These are phyloP conservation scores for Solanum etuberosum DNA, from an alignment of 257 asterid species.

Conservation along the genomic window DNA sequence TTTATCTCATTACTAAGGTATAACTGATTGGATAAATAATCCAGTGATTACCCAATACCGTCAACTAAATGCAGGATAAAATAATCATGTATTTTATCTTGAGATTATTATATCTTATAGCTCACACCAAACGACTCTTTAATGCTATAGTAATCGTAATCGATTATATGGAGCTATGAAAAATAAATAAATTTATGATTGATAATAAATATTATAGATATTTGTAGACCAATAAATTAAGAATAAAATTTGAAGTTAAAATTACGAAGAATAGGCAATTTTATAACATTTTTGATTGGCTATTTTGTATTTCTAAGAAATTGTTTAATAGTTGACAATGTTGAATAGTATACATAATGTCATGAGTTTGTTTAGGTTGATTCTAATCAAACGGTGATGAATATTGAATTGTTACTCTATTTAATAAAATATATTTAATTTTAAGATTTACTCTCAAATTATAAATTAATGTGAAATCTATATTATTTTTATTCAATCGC, in stretches of 20 bases:
- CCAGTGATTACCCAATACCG: neutral
- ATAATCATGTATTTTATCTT: too few relatives aligned
- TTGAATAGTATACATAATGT: neutral
- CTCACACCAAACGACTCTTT: too few relatives aligned
- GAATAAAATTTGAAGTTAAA: neutral
- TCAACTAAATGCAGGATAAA: too few relatives aligned
- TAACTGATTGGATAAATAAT: too few relatives aligned
- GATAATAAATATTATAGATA: neutral
- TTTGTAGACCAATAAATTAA: neutral
- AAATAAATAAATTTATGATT: neutral
- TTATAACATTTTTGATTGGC: neutral
- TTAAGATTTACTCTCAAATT: neutral
- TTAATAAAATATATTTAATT: too few relatives aligned
- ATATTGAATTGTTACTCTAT: neutral
- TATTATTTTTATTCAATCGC: neutral
- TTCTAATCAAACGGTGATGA: neutral
- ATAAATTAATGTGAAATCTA: neutral
- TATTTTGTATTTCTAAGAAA: neutral
- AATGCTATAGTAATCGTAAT: neutral
- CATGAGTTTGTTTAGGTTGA: neutral
- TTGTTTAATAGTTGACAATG: neutral
- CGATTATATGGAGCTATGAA: neutral
- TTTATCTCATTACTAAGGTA: too few relatives aligned
- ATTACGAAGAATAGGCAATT: neutral
- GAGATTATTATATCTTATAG: too few relatives aligned